phyloP scores from a whole-genome alignment of 768 basidiomycete species.

The Termitomyces heimii region DNA sequence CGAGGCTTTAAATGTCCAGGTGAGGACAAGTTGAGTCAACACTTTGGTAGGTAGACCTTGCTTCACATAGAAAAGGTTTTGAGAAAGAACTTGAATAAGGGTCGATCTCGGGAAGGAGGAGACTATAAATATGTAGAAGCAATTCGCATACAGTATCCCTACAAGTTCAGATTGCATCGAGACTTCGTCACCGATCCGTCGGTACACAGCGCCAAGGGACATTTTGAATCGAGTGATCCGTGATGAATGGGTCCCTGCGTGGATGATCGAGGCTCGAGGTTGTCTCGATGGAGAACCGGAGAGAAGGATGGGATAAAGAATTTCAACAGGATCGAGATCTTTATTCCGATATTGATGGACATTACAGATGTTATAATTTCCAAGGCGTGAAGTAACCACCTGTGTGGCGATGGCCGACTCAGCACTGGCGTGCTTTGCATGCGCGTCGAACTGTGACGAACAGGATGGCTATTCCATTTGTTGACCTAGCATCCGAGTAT shows the following conservation, averaged over 20 bases:
- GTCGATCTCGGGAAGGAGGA: not conserved
- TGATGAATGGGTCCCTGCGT: not conserved
- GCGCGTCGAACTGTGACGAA: too few relatives aligned
- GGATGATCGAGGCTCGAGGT: not conserved
- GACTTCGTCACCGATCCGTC: not conserved
- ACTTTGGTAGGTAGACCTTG: too few relatives aligned
- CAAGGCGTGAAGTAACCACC: not conserved
- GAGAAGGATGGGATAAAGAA: not conserved
- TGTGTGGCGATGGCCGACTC: too few relatives aligned
- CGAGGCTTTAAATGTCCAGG: not conserved
- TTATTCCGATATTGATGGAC: not conserved
- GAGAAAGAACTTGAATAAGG: not conserved
- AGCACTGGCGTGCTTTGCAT: too few relatives aligned
- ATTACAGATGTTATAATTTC: not conserved
- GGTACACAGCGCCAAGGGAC: conserved; percentile 6
- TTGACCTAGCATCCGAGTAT: too few relatives aligned
- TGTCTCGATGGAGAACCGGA: not conserved
- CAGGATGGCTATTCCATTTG: too few relatives aligned
- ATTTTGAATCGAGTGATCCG: conserved; percentile 1
- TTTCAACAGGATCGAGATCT: not conserved
- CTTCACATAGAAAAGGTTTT: not conserved
- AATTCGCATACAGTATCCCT: not conserved
- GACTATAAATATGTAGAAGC: not conserved
- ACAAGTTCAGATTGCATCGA: not conserved
- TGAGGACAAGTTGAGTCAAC: too few relatives aligned